These are phyloP conservation scores for Gossypium gossypioides DNA, from an alignment of 441 rosid species.

Conservation along the genomic window DNA sequence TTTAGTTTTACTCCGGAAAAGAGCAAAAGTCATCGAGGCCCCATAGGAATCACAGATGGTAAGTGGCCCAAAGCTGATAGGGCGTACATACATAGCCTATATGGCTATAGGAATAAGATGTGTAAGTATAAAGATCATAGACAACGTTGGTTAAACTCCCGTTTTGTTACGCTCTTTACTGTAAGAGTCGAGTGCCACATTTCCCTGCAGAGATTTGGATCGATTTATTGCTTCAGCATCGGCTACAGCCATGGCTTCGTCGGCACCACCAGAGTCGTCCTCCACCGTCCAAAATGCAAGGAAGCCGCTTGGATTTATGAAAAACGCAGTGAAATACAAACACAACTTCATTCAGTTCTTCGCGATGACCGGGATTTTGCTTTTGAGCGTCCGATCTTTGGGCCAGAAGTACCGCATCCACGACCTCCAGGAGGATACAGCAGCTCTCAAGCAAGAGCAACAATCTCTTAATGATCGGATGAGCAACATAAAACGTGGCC, in stretches of 20 bases:
- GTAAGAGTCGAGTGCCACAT: neutral
- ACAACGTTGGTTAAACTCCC: neutral
- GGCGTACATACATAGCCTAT: no score
- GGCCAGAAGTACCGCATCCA: slow-evolving; percentile 68
- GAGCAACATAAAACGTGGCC: slow-evolving; percentile 42
- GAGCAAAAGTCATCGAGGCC: no score
- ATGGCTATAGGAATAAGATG: no score
- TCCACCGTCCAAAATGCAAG: slow-evolving; percentile 28
- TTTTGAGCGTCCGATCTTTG: slow-evolving; percentile 62
- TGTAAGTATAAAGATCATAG: no score
- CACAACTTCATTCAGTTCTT: slow-evolving; percentile 56
- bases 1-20: no score
- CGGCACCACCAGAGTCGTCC: slow-evolving; percentile 33
- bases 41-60: no score
- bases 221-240: neutral
- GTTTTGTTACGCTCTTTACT: neutral
- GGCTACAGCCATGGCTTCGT: slow-evolving; percentile 19
- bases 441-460: slow-evolving; percentile 50
- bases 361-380: slow-evolving; percentile 65
- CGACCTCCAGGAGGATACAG: slow-evolving; percentile 54
- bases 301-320: slow-evolving; percentile 32
- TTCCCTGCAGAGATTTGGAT: neutral
- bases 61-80: no score
- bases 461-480: slow-evolving; percentile 41
- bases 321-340: slow-evolving; percentile 42